Percentiles rank a stretch among this genome's conserved stretches.
phyloP scores from a whole-genome alignment of 2,329 filamentous ascomycete genomes.

The Penicillium sp. region DNA sequence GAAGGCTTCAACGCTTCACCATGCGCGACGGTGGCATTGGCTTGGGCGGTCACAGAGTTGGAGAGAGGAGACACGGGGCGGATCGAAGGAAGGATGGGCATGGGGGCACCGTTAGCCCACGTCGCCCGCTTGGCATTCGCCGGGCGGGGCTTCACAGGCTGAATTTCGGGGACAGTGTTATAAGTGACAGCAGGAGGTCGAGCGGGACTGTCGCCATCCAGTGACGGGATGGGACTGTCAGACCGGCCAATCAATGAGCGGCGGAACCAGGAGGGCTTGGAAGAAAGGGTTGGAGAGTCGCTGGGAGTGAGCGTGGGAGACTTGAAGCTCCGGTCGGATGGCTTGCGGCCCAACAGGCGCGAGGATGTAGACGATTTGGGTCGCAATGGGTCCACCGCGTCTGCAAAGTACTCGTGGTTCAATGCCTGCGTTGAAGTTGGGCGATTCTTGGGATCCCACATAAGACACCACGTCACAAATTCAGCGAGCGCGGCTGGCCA shows the following conservation, averaged over 20 bases:
- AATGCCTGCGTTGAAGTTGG: conserved; percentile 94
- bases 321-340: conserved; percentile 76
- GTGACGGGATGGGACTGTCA: conserved; percentile 67
- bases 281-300: conserved; percentile 63
- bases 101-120: conserved; percentile 87
- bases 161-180: conserved; percentile 46
- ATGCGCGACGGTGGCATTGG: conserved; percentile 65
- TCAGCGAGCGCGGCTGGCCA: conserved; percentile 87
- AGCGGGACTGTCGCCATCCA: conserved; percentile 41
- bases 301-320: conserved; percentile 64
- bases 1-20: conserved; percentile 50
- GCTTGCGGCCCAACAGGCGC: conserved; percentile 82
- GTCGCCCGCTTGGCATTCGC: conserved; percentile 80
- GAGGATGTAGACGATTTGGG: conserved; percentile 84
- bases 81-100: conserved; percentile 94
- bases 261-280: conserved; percentile 95
- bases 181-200: conserved; percentile 51
- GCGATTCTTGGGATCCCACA: conserved; percentile 95
- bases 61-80: conserved; percentile 95
- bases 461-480: conserved; percentile 97
- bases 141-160: conserved; percentile 58
- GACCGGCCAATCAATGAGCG: conserved; percentile 87
- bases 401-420: conserved; percentile 89
- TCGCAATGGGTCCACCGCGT: conserved; percentile 87
- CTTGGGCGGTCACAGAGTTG: conserved; percentile 87